Evolutionary conservation across 441 rosid species (phyloP).

Genomic region (Pelargonium cotyledonis): DNA sequence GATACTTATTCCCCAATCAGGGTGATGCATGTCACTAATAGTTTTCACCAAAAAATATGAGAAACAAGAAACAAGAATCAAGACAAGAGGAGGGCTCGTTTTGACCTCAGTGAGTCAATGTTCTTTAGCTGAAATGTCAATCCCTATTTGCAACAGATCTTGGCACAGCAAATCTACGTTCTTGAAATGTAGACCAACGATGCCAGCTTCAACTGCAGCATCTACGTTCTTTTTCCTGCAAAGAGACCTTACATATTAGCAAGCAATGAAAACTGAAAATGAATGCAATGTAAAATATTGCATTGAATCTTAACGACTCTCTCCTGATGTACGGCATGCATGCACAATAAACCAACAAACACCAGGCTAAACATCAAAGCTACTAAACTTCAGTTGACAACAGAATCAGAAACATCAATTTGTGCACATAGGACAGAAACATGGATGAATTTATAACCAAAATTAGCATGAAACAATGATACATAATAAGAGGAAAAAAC

Average conservation of each 20-base stretch:
- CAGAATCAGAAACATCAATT: too few species aligned
- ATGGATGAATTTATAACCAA: too few species aligned
- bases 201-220: slow-evolving; percentile 70
- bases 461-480: too few species aligned
- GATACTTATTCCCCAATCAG: too few species aligned
- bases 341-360: too few species aligned
- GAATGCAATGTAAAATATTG: background rate
- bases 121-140: slow-evolving; percentile 30
- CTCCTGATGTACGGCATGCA: too few species aligned
- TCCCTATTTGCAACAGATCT: slow-evolving; percentile 51
- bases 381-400: too few species aligned
- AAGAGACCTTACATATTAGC: background rate
- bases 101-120: background rate
- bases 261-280: background rate
- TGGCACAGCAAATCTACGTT: slow-evolving; percentile 38
- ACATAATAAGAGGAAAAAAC: slow-evolving; percentile 24
- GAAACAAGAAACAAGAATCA: background rate
- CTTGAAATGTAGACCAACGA: slow-evolving; percentile 62
- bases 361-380: too few species aligned
- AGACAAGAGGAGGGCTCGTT: background rate
- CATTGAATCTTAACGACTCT: background rate
- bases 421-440: too few species aligned
- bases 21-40: too few species aligned
- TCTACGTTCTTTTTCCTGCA: slow-evolving; percentile 64
- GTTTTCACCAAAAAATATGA: background rate